Percentiles rank a stretch among this genome's conserved stretches.
These are phyloP conservation scores for Diversispora epigaea DNA, from an alignment of 192 early-diverging fungal species.

Conservation along the genomic window DNA sequence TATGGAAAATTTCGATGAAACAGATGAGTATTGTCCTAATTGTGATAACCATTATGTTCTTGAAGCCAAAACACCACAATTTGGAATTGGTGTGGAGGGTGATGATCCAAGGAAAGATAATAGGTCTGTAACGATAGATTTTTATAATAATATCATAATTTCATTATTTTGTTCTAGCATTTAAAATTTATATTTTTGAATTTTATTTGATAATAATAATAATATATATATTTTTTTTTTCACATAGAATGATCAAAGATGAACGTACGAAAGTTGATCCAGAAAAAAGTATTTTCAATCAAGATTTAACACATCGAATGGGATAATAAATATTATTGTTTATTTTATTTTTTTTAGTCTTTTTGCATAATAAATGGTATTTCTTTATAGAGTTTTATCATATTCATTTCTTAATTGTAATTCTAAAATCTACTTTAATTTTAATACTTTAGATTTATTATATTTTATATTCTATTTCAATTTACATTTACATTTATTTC, in stretches of 20 bases:
- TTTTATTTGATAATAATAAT: background rate
- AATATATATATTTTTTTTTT: background rate
- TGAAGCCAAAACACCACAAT: slow-evolving; percentile 85
- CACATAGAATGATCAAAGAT: slow-evolving; percentile 49
- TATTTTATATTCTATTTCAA: too few species aligned
- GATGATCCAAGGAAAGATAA: slow-evolving; percentile 82
- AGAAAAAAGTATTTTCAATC: slow-evolving; percentile 37
- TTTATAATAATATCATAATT: too few species aligned
- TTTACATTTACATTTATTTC: too few species aligned
- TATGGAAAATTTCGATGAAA: slow-evolving; percentile 83
- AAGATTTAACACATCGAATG: slow-evolving; percentile 42
- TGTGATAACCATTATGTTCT: slow-evolving; percentile 98
- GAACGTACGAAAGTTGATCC: slow-evolving; percentile 43
- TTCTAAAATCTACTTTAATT: too few species aligned
- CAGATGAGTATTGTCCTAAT: slow-evolving; percentile 96
- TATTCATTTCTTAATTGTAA: too few species aligned
- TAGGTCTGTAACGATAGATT: too few species aligned
- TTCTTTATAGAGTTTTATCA: too few species aligned
- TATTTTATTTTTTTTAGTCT: too few species aligned
- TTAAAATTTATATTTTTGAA: background rate
- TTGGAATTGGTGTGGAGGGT: slow-evolving; percentile 87
- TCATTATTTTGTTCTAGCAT: background rate
- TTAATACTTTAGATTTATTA: too few species aligned
- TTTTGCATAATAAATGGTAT: too few species aligned
- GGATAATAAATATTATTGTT: too few species aligned